Percentiles rank a stretch among this genome's conserved stretches.
Conservation (phyloP, 371 early-diverging fungal genomes). For the Apophysomyces sp. region DNA sequence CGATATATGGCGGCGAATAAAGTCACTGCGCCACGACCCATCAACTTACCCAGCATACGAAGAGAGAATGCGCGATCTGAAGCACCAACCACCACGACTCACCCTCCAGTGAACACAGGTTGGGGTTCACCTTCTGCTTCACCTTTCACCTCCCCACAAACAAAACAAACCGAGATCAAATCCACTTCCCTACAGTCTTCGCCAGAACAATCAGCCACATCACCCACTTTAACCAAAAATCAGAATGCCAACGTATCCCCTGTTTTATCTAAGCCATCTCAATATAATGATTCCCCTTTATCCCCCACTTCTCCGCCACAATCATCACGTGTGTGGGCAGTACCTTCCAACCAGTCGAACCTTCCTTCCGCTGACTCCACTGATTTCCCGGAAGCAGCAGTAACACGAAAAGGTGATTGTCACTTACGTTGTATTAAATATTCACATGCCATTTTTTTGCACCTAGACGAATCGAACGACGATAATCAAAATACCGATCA, state of each 20-base stretch:
- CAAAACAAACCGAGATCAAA: background rate
- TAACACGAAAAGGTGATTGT: background rate
- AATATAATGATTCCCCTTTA: conserved; percentile 2
- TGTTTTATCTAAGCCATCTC: conserved; percentile 4
- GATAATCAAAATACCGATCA: background rate
- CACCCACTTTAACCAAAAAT: conserved; percentile 3
- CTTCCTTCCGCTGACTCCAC: conserved; percentile 4
- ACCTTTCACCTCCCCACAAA: conserved; percentile 16
- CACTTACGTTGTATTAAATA: background rate
- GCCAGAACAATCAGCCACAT: background rate
- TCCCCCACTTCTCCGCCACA: conserved; percentile 11
- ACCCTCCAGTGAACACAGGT: conserved; percentile 16
- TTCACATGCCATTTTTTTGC: background rate
- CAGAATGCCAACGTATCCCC: background rate
- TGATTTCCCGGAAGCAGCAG: conserved; percentile 30
- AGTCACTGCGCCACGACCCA: conserved; percentile 48
- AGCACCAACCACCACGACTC: conserved; percentile 13
- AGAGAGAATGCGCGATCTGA: conserved; percentile 36
- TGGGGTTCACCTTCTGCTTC: conserved; percentile 37
- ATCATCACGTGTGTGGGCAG: conserved; percentile 25
- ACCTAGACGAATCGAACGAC: conserved; percentile 2
- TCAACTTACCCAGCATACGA: conserved; percentile 47
- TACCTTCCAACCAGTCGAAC: conserved; percentile 4
- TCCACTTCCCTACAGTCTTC: conserved; percentile 6
- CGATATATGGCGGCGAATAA: conserved; percentile 37